Evolutionary conservation across 2,329 filamentous ascomycete genomes (phyloP), one percentile per base, ranked within the genome.

Genomic region (Fusarium avenaceum): DNA sequence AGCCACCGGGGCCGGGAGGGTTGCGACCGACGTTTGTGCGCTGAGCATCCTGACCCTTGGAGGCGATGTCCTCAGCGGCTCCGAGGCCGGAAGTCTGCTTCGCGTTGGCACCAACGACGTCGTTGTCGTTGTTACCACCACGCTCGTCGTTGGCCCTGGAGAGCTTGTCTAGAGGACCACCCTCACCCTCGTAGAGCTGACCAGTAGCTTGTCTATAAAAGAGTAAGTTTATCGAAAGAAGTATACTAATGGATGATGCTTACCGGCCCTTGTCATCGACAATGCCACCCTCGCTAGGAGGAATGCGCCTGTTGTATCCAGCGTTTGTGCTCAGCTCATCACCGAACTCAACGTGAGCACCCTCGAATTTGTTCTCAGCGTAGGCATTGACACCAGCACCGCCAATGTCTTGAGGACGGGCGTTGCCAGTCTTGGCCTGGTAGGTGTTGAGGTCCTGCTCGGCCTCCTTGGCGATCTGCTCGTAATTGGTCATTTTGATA

Each of bases 371-470:
- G 48, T 78, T 80, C 75, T 82, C 81, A 26, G 76, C 78, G 13
- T 76, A 72, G 2, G 78, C 73, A 54, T 83, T 80, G 45, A 84
- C 80, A 43, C 81, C 83, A 4, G 80, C 77, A 9, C 83, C 78
- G 22, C 83, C 81, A 19, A 74, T 75, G 6, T 76, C 76, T 7
- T 81, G 76, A 4, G 75, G 71, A 59, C 78, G 81, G 47, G 77
- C 78, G 10, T 74, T 75, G 53, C 83, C 83, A 3, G 82, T 84
- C 76, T 84, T 85, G 67, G 82, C 74, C 67, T 83, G 78, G 71
- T 83, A 82, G 14, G 76, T 80, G 77, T 84, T 84, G 56, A 85
- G 77, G 67, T 85, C 82, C 52, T 72, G 74, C 77, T 85, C 82
- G 44, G 83, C 82, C 70, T 83, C 73, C 33, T 79, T 75, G 57